Conservation (phyloP, 805 yeast genomes). For the Torulaspora gathmanii region DNA sequence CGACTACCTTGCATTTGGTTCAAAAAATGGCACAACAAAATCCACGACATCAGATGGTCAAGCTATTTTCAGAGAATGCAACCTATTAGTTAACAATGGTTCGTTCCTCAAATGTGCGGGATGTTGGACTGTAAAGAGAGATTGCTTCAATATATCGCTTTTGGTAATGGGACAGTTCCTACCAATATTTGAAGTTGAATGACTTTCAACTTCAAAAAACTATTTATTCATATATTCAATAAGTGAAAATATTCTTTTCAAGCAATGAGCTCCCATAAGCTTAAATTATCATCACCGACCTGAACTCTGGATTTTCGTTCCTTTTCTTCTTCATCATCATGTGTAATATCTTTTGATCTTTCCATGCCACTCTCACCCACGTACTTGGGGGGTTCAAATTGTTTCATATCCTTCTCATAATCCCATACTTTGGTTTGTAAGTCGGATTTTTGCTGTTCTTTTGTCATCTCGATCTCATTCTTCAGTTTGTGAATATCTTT, state of each 20-base stretch:
- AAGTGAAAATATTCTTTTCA: background rate
- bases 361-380: conserved; percentile 11
- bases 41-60: conserved; percentile 14
- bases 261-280: conserved; percentile 22
- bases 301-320: conserved; percentile 26
- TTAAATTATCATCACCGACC: conserved; percentile 18
- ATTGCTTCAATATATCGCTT: conserved; percentile 80
- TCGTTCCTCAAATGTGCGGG: conserved; percentile 59
- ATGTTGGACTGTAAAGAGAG: conserved; percentile 82
- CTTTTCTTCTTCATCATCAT: background rate
- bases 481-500: conserved; percentile 28
- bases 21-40: conserved; percentile 14
- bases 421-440: conserved; percentile 52
- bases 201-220: background rate
- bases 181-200: conserved; percentile 47
- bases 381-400: conserved; percentile 54
- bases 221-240: conserved; percentile 2
- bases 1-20: conserved; percentile 53
- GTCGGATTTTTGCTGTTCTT: conserved; percentile 16
- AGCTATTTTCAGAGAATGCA: conserved; percentile 35
- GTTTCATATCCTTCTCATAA: conserved; percentile 47
- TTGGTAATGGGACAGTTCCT: conserved; percentile 75
- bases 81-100: conserved; percentile 37
- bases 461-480: conserved; percentile 19
- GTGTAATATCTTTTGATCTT: background rate